Base-by-base conservation (phyloP, 169 alveolate species). In the Plasmodium adleri region DNA sequence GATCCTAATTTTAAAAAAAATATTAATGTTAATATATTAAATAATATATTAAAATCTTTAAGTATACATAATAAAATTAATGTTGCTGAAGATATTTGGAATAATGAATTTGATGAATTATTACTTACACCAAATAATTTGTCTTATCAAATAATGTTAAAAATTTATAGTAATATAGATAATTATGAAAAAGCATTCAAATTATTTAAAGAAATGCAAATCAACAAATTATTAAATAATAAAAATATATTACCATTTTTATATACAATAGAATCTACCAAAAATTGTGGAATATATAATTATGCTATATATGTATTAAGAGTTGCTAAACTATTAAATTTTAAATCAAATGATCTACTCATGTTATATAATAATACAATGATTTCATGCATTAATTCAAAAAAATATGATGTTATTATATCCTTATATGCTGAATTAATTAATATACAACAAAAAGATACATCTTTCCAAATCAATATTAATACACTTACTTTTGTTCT, bases 181-280 rank as follows among this genome's bases (percentile, higher is more conserved):
- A 72, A 67, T 17, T 83, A 83, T 83, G 86, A 83, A 70, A 83
- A 83, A 32, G 73, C 91, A 3, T 83, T 83, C 54, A 83, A 83
- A 49, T 47, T 83, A 47, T 83, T 83, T 70, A 83, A 83, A 83
- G 91, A 83, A 63, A 83, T 83, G 91, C 91, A 83, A 50, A 58
- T 83, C 56, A 83, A 83, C 68, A 83, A 83, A 63, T 22, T 83
- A 22, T 58, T 83, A 54, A 83, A n/a, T 17, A 70, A 67, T 3
- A 83, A 67, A 56, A 83, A 68, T 47, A 71, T 83, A 24, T 26
- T 83, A 20, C 91, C 91, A 24, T 83, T 83, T 83, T 39, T 83
- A 39, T 83, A 83, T 32, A 70, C 86, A 7, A 68, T 83, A 13
- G 59, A 83, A 56, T 45, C 86, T 43, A 68, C 71, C 32, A 83